Percentiles rank a stretch among this genome's conserved stretches.
Conservation (phyloP, 768 basidiomycete species). For the Panaeolus cyanescens region DNA sequence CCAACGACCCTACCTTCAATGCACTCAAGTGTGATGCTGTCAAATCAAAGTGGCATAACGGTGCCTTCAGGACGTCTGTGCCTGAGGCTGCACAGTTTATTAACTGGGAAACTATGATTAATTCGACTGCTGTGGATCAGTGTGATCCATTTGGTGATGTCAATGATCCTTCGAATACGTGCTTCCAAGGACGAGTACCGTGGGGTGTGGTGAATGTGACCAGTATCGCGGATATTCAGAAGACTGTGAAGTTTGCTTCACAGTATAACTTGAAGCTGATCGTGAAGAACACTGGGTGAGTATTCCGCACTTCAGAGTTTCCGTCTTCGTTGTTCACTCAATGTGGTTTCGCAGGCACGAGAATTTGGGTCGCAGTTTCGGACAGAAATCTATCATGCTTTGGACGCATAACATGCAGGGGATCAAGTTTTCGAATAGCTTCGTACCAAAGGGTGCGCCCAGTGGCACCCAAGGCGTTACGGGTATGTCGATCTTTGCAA, state of each 20-base stretch:
- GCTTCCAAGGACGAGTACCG: no score
- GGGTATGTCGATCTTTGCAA: slow-evolving; percentile 11
- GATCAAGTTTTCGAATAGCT: slow-evolving; percentile 27
- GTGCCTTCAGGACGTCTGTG: slow-evolving; percentile 40
- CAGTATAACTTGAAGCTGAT: slow-evolving; percentile 37
- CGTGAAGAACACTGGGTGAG: no score
- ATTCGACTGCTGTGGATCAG: no score
- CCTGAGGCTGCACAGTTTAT: no score
- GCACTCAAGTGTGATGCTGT: slow-evolving; percentile 41
- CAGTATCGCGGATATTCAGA: slow-evolving; percentile 37
- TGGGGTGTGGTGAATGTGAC: slow-evolving; percentile 42
- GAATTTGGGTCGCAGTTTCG: slow-evolving; percentile 47
- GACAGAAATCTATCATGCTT: slow-evolving; percentile 37
- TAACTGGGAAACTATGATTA: no score
- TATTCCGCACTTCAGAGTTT: no score
- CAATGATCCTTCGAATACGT: no score
- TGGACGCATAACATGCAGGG: slow-evolving; percentile 41
- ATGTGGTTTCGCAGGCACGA: slow-evolving; percentile 46
- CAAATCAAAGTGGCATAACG: slow-evolving; percentile 26
- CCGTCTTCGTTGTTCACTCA: no score
- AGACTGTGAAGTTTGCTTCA: slow-evolving; percentile 37
- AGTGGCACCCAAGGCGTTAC: slow-evolving; percentile 18
- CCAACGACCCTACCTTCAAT: slow-evolving; percentile 25
- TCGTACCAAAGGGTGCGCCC: slow-evolving; percentile 33
- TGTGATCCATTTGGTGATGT: no score